Percentiles rank a stretch among this genome's conserved stretches.
Evolutionary conservation across 352 stramenopile species (phyloP).

Genomic region (Plasmopara halstedii): DNA sequence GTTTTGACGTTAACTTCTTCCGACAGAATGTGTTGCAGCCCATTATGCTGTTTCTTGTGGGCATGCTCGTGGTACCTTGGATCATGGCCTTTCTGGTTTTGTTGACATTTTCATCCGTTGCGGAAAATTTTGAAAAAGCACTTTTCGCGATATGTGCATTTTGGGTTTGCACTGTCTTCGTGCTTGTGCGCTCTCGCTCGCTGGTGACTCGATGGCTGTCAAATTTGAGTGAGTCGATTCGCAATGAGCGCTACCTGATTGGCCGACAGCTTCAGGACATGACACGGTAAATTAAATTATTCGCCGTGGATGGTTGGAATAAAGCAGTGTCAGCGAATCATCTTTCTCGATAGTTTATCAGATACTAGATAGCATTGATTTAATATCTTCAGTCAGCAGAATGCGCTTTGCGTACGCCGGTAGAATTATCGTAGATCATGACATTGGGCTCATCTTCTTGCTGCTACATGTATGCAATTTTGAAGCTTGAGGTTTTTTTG

Average conservation of each 20-base stretch:
- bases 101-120: constrained; percentile 30
- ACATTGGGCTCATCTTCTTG: background rate
- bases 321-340: no score
- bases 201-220: constrained; percentile 50
- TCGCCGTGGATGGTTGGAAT: no score
- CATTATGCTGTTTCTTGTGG: constrained; percentile 34
- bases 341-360: no score
- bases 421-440: constrained; percentile 24
- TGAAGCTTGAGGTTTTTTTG: no score
- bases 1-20: constrained; percentile 68
- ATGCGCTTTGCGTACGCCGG: no score
- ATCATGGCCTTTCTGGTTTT: constrained; percentile 39
- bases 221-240: constrained; percentile 75
- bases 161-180: constrained; percentile 26
- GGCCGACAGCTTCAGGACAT: constrained; percentile 82
- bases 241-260: constrained; percentile 84
- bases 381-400: no score
- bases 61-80: constrained; percentile 48
- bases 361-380: no score
- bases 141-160: constrained; percentile 50
- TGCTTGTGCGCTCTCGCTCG: constrained; percentile 38
- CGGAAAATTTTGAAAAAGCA: constrained; percentile 35
- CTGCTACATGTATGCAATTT: background rate
- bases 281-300: constrained; percentile 38
- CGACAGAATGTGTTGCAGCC: constrained; percentile 53